Base-by-base conservation (phyloP, 1,139 yeast species). In the Kluyveromyces marxianus region DNA sequence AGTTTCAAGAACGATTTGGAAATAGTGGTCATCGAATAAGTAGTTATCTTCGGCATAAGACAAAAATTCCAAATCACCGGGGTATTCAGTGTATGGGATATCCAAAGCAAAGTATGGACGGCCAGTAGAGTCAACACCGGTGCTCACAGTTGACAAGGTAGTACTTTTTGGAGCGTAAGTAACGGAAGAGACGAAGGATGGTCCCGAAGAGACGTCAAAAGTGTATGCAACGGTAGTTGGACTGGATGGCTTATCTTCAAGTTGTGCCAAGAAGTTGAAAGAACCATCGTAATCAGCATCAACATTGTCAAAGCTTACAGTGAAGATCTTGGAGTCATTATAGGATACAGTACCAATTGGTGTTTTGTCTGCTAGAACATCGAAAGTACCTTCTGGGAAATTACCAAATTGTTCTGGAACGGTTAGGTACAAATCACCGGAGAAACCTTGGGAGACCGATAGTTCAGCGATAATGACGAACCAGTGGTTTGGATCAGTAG, bases 71-170 rank as follows among this genome's bases (percentile, higher is more conserved):
- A 61, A 50, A 30, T 49, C 46, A n/a, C 59, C 47, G 5, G 61
- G 52, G 25, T 47, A 42, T 31, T 50, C 46, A 21, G 51, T 41
- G 21, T 55, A 26, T 40, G 65, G 65, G n/a, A 61, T 48, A 39
- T 58, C 57, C 28, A 58, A 52, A 6, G 57, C 55, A 45, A 59
- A 61, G 57, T 62, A 60, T 7, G 59, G 60, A 8, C 59, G 53
- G 8, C 49, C 54, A 43, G 57, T 53, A 7, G 44, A 44, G 29
- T 47, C 45, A 14, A 54, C 53, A 29, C 62, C 63, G 39, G 61
- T 60, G 41, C 57, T 53, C 3, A 62, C 53, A 8, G 52, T 50
- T 24, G 58, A 44, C 7, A 36, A 35, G 21, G 53, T 44, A 4
- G 49, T 26, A 43, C 51, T 50, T 34, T 51, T 48, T 3, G 58